These are phyloP conservation scores for Sonneratia alba DNA, from an alignment of 345 rosid species.

Conservation along the genomic window DNA sequence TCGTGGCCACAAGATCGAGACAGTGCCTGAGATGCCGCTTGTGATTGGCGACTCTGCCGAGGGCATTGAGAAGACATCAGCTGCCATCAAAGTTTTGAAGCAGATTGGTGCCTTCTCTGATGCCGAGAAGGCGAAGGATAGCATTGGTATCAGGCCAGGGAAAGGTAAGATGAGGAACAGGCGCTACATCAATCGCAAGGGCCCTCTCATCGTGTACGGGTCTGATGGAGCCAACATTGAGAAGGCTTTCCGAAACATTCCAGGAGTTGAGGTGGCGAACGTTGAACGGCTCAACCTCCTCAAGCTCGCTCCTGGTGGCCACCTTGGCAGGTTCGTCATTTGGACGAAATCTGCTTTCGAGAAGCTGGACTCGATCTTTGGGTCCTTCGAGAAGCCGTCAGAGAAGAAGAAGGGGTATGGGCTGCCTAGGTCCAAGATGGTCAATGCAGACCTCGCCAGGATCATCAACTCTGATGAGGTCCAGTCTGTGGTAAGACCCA, in stretches of 20 bases:
- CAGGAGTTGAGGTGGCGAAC: conserved; percentile 86
- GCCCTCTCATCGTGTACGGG: conserved; percentile 79
- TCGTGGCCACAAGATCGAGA: conserved; percentile 76
- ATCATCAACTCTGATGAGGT: conserved; percentile 94
- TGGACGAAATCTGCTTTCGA: conserved; percentile 98
- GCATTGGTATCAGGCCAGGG: conserved; percentile 74
- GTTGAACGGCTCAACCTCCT: conserved; percentile 73
- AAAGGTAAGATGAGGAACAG: conserved; percentile 91
- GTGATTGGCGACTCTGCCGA: conserved; percentile 67
- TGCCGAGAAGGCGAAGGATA: conserved; percentile 84
- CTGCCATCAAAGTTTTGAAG: conserved; percentile 70
- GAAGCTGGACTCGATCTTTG: conserved; percentile 82
- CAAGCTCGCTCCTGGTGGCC: conserved; percentile 97
- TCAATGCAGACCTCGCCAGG: conserved; percentile 87
- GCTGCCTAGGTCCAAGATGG: conserved; percentile 84
- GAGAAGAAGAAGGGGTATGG: conserved; percentile 93
- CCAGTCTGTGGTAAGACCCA: conserved; percentile 81
- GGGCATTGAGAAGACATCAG: conserved; percentile 66
- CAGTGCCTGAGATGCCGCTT: conserved; percentile 84
- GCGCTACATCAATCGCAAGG: conserved; percentile 76
- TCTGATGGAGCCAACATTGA: conserved; percentile 74
- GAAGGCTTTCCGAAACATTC: conserved; percentile 87
- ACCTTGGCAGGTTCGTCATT: conserved; percentile 79
- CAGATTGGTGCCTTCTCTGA: conserved; percentile 83
- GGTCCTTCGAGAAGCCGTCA: conserved; percentile 65